A percentile compares a stretch with the other conserved stretches of the same genome.
Conservation (phyloP, 129 eudicot genomes). For the Cynara cardunculus region DNA sequence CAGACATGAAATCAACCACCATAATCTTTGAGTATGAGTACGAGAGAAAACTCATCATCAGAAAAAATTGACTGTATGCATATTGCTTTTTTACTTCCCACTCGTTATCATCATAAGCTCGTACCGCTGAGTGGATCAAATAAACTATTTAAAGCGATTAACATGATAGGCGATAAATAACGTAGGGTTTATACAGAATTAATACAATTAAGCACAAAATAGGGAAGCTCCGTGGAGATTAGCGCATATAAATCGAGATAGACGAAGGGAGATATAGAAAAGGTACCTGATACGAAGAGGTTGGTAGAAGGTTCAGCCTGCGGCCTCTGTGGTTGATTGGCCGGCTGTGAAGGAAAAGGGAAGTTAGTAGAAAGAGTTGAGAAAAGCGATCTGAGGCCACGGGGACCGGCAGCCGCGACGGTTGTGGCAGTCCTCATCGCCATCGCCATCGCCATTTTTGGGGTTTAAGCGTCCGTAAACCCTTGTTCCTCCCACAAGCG, state of each 20-base stretch:
- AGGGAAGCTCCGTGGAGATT: neutral
- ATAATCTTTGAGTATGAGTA: neutral
- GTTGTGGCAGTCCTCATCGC: constrained; percentile 47
- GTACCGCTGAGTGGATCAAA: neutral
- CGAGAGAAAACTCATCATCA: neutral
- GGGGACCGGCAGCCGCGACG: constrained; percentile 33
- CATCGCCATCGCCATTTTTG: constrained; percentile 38
- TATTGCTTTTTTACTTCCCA: neutral
- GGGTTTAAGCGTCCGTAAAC: constrained; percentile 11
- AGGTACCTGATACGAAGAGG: constrained; percentile 84
- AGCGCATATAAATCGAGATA: neutral
- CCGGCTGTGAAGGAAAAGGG: constrained; percentile 47
- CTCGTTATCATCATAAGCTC: neutral
- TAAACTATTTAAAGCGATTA: neutral
- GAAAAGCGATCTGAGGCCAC: constrained; percentile 58
- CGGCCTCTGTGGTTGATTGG: constrained; percentile 36
- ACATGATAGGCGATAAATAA: neutral
- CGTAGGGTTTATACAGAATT: neutral
- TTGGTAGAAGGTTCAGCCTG: constrained; percentile 72
- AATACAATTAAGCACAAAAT: neutral
- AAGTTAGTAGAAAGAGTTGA: constrained; percentile 36
- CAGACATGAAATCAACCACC: neutral
- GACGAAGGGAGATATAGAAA: neutral
- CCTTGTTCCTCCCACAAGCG: neutral
- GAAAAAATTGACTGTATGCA: neutral